Base-by-base conservation (phyloP, 257 asterid species). In the Rubia yunnanensis region DNA sequence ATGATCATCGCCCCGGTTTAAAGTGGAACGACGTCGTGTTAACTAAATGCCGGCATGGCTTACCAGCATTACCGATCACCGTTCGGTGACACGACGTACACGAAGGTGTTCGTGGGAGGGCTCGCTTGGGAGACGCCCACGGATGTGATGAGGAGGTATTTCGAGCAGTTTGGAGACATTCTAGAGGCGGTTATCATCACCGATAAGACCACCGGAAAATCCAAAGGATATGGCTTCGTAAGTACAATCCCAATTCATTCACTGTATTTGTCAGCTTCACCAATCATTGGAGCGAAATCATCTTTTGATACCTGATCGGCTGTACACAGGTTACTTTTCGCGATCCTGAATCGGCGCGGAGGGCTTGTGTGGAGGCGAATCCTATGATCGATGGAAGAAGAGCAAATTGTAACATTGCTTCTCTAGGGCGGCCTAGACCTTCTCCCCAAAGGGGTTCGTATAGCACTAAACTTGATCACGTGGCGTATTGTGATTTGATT, bases 101-200 rank as follows among this genome's bases (percentile, higher is more conserved):
- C 99, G 0, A 94, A 94, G 72, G 97, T 94, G 13, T 94, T 94
- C 52, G 99, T 94, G 15, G 99, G 99, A 22, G 99, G 99, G 1
- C 82, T 94, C 8, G 99, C 99, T 30, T 94, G 99, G 99, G 99
- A 94, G 50, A 90, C 99, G 6, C 99, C 94, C 0, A 81, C 92
- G 3, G 97, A 94, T 18, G 81, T 88, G 64, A 88, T 94, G 99
- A 86, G 88, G 0, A 41, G 59, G 10, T 85, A 94, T 24, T 94
- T 94, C 70, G 85, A 88, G 27, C 96, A 88, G 73, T 94, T 94
- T 41, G 99, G 99, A 0, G 92, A 90, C 32, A 94, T 94, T 80
- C 94, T 90, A 23, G 99, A 94, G 63, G 99, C 97, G 26, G 99
- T 94, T 15, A 90, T 94, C 77, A 94, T 94, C 80, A 90, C 86